Conservation (phyloP, 371 early-diverging fungal genomes). For the Rhizopus microsporus region DNA sequence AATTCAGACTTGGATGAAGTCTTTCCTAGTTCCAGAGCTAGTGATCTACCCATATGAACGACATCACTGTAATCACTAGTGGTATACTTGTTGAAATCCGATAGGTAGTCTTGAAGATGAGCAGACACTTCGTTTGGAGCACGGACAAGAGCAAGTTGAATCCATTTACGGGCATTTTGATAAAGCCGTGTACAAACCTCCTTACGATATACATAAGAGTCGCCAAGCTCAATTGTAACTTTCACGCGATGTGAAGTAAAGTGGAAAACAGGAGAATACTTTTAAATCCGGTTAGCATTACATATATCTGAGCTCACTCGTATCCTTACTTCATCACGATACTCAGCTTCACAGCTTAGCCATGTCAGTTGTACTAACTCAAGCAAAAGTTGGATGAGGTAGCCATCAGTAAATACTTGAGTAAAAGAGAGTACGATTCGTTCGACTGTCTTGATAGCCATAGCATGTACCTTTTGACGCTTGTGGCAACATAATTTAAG, state of each 20-base stretch:
- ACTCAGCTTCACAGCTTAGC: constrained; percentile 82
- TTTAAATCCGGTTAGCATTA: not conserved
- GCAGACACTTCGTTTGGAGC: constrained; percentile 65
- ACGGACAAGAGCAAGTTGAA: constrained; percentile 52
- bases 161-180: constrained; percentile 71
- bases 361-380: constrained; percentile 81
- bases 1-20: constrained; percentile 50
- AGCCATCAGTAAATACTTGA: constrained; percentile 71
- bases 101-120: constrained; percentile 67
- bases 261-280: constrained; percentile 74
- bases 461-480: constrained; percentile 64
- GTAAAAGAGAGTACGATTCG: constrained; percentile 64
- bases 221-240: constrained; percentile 76
- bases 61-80: constrained; percentile 49
- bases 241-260: constrained; percentile 68
- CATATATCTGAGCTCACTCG: not conserved
- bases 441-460: constrained; percentile 60
- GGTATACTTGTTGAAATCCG: constrained; percentile 57
- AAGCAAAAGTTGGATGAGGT: constrained; percentile 60
- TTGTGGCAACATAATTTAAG: constrained; percentile 72
- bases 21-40: constrained; percentile 77
- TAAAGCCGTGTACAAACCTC: constrained; percentile 65
- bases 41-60: constrained; percentile 72
- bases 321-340: constrained; percentile 59
- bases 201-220: constrained; percentile 75